Percentiles rank a stretch among this genome's conserved stretches.
phyloP scores from a whole-genome alignment of 2,329 filamentous ascomycete species.

The Blastomyces parvus region DNA sequence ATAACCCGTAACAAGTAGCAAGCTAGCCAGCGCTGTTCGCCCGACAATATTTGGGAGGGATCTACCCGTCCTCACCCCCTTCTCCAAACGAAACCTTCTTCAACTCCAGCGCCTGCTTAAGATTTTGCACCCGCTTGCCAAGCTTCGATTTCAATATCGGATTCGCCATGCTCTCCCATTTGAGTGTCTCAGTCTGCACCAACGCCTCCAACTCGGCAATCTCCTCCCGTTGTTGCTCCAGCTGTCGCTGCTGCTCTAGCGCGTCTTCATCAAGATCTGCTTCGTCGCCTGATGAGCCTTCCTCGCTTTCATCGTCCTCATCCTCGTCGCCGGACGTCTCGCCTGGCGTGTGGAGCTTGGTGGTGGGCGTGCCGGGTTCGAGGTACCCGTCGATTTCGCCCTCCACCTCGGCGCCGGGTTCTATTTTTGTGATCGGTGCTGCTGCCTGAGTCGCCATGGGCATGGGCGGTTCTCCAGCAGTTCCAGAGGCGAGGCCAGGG shows the following conservation, averaged over 20 bases:
- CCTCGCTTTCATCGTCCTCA: constrained; percentile 28
- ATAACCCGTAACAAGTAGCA: neutral
- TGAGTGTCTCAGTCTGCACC: constrained; percentile 30
- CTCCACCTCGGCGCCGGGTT: constrained; percentile 8
- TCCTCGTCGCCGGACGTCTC: constrained; percentile 37
- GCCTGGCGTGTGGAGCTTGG: constrained; percentile 20
- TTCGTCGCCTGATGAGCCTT: constrained; percentile 30
- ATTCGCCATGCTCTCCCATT: constrained; percentile 34
- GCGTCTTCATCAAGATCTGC: constrained; percentile 38
- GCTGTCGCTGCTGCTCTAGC: constrained; percentile 32
- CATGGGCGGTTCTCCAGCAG: constrained; percentile 15
- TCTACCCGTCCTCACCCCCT: constrained; percentile 20
- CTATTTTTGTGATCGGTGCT: constrained; percentile 10
- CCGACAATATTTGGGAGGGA: neutral
- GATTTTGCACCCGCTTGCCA: constrained; percentile 34
- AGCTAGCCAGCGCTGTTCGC: neutral
- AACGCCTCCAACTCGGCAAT: constrained; percentile 36
- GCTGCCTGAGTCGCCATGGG: neutral
- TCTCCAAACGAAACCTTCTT: constrained; percentile 37
- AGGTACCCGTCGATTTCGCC: constrained; percentile 1
- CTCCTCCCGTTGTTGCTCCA: constrained; percentile 38
- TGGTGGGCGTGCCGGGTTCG: constrained; percentile 25
- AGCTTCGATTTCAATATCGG: constrained; percentile 36
- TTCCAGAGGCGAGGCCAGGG: constrained; percentile 11
- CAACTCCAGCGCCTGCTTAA: constrained; percentile 36